Evolutionary conservation across 2,329 filamentous ascomycete genomes (phyloP).

Genomic region (Botrytis porri): DNA sequence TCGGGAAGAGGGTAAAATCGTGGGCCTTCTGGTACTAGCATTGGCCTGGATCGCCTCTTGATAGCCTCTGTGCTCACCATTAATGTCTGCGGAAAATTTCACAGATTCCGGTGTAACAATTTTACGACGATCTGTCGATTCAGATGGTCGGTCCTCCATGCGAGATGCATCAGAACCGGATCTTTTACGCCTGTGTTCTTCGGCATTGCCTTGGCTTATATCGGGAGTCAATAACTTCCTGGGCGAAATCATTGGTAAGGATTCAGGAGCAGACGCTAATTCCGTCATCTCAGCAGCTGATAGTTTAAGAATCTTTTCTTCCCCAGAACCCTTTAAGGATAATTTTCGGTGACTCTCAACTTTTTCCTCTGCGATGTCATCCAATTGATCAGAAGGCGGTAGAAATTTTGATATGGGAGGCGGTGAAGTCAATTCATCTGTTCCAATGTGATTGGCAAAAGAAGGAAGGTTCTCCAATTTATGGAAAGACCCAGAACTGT

Average conservation of each 20-base stretch:
- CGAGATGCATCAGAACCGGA: conserved; percentile 25
- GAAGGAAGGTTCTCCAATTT: background rate
- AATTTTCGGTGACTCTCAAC: conserved; percentile 28
- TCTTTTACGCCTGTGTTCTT: conserved; percentile 25
- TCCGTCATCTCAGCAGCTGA: conserved; percentile 59
- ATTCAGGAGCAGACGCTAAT: conserved; percentile 55
- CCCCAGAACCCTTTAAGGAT: conserved; percentile 26
- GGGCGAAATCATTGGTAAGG: conserved; percentile 53
- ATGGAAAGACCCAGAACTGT: conserved; percentile 23
- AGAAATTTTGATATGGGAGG: conserved; percentile 27
- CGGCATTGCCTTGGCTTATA: conserved; percentile 38
- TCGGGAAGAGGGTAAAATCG: conserved; percentile 33
- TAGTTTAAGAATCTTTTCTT: conserved; percentile 49
- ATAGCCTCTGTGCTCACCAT: conserved; percentile 24
- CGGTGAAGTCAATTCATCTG: conserved; percentile 22
- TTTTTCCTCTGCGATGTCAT: conserved; percentile 36
- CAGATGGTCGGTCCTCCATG: conserved; percentile 20
- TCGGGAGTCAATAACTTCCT: conserved; percentile 30
- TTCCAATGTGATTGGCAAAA: background rate
- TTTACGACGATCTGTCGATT: conserved; percentile 21
- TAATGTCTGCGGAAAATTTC: conserved; percentile 17
- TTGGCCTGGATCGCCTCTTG: conserved; percentile 24
- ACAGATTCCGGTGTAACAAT: conserved; percentile 24
- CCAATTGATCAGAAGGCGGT: conserved; percentile 29
- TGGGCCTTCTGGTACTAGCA: conserved; percentile 26